Evolutionary conservation across 1,284 basidiomycete genomes (phyloP).

Genomic region (Irpex sp.): DNA sequence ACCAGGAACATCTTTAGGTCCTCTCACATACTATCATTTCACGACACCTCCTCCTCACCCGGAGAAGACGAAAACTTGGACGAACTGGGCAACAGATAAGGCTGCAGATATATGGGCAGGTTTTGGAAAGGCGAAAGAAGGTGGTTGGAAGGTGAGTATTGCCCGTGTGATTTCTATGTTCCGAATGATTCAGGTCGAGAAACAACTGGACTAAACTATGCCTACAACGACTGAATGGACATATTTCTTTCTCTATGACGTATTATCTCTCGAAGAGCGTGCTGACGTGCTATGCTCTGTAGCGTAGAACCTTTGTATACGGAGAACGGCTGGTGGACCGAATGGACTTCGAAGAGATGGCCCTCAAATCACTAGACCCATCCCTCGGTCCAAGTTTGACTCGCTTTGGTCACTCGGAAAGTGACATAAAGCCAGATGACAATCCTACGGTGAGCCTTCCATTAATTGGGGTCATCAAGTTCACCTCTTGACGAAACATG

Average conservation of each 20-base stretch:
- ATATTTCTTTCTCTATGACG: neutral
- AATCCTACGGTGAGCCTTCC: conserved; percentile 20
- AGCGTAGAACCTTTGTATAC: conserved; percentile 56
- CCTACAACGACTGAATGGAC: neutral
- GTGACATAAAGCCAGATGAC: conserved; percentile 13
- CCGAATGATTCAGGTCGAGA: neutral
- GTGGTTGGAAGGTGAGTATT: conserved; percentile 61
- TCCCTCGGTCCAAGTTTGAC: conserved; percentile 50
- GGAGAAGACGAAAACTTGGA: conserved; percentile 18
- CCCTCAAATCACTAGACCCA: conserved; percentile 65
- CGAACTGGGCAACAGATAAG: conserved; percentile 46
- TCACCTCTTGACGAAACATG: conserved; percentile 19
- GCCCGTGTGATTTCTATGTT: neutral
- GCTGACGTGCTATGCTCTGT: neutral
- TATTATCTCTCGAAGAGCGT: neutral
- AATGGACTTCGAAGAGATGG: conserved; percentile 75
- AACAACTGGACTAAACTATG: neutral
- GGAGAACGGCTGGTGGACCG: conserved; percentile 67
- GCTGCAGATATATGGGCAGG: conserved; percentile 54
- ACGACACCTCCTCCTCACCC: conserved; percentile 28
- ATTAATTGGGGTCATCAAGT: conserved; percentile 1
- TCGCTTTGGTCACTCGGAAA: conserved; percentile 16
- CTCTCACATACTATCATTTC: conserved; percentile 47
- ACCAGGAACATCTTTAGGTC: conserved; percentile 15
- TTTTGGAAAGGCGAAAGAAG: conserved; percentile 59